These are phyloP conservation scores for Marasmius tenuissimus DNA, from an alignment of 1,284 basidiomycete species.

Conservation along the genomic window DNA sequence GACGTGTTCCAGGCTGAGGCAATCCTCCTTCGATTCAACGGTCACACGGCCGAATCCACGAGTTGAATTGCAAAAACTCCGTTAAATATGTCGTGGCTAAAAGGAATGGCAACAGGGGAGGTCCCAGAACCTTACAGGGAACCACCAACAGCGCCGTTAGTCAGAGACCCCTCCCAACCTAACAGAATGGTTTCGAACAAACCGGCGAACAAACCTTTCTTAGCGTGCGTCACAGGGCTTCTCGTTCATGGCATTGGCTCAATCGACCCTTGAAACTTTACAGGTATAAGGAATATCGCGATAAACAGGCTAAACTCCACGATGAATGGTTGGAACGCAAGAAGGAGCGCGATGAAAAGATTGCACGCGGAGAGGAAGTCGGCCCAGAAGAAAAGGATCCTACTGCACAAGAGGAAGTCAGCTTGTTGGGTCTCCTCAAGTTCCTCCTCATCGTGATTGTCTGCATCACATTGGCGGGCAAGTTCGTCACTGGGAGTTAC, in stretches of 20 bases:
- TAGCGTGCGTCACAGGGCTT: slow-evolving; percentile 56
- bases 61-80: neutral
- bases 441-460: slow-evolving; percentile 60
- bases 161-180: slow-evolving; percentile 55
- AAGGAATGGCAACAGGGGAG: slow-evolving; percentile 46
- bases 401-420: slow-evolving; percentile 65
- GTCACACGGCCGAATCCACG: neutral
- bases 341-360: slow-evolving; percentile 68
- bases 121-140: slow-evolving; percentile 31
- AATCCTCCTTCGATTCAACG: neutral
- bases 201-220: slow-evolving; percentile 77
- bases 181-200: slow-evolving; percentile 73
- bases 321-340: slow-evolving; percentile 69
- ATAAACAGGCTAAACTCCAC: slow-evolving; percentile 59
- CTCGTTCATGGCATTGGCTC: slow-evolving; percentile 6
- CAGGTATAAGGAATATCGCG: slow-evolving; percentile 71
- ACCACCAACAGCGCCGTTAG: slow-evolving; percentile 36
- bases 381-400: slow-evolving; percentile 73
- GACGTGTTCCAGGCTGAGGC: neutral
- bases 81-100: slow-evolving; percentile 52
- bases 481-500: slow-evolving; percentile 81
- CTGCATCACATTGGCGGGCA: slow-evolving; percentile 60
- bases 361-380: slow-evolving; percentile 70
- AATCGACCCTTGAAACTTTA: slow-evolving; percentile 14
- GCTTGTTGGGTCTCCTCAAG: slow-evolving; percentile 64